Evolutionary conservation across 768 basidiomycete species (phyloP).

Genomic region (Termitomyces sp.): DNA sequence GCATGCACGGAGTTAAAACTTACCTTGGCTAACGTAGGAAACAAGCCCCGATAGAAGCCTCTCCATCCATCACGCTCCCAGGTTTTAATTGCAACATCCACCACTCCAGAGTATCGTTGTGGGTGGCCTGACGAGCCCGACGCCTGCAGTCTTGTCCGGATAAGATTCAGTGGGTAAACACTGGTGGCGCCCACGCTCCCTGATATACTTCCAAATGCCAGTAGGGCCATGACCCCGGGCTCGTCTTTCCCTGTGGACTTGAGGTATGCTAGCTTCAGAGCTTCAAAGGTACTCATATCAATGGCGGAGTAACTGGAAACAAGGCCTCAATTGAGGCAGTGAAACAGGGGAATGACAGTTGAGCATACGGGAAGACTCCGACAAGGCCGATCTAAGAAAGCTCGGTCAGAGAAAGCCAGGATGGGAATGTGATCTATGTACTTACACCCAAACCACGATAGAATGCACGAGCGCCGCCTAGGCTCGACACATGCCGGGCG

Average conservation of each 20-base stretch:
- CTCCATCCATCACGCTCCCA: slow-evolving; percentile 85
- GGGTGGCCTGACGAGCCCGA: slow-evolving; percentile 96
- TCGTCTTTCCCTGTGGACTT: slow-evolving; percentile 85
- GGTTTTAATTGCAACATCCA: slow-evolving; percentile 79
- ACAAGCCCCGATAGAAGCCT: slow-evolving; percentile 89
- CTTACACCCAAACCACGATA: slow-evolving; percentile 88
- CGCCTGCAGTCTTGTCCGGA: slow-evolving; percentile 92
- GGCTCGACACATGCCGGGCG: slow-evolving; percentile 65
- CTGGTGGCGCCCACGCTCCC: slow-evolving; percentile 91
- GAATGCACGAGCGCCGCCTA: slow-evolving; percentile 78
- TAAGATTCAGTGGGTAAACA: slow-evolving; percentile 89
- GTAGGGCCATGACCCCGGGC: slow-evolving; percentile 79
- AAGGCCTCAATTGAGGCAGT: not conserved
- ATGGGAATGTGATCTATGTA: slow-evolving; percentile 14
- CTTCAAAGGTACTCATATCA: slow-evolving; percentile 97
- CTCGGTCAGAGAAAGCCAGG: slow-evolving; percentile 8
- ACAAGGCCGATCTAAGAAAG: slow-evolving; percentile 76
- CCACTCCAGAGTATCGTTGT: slow-evolving; percentile 80
- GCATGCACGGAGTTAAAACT: slow-evolving; percentile 1
- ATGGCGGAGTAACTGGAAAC: slow-evolving; percentile 76
- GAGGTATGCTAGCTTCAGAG: slow-evolving; percentile 86
- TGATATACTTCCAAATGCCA: slow-evolving; percentile 89
- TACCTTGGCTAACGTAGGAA: slow-evolving; percentile 91
- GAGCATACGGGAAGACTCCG: slow-evolving; percentile 88
- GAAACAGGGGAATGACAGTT: not conserved